A percentile compares a stretch with the other conserved stretches of the same genome.
These are phyloP conservation scores for Trichothecium sympodiale DNA, from an alignment of 2,329 filamentous ascomycete genomes.

Conservation along the genomic window DNA sequence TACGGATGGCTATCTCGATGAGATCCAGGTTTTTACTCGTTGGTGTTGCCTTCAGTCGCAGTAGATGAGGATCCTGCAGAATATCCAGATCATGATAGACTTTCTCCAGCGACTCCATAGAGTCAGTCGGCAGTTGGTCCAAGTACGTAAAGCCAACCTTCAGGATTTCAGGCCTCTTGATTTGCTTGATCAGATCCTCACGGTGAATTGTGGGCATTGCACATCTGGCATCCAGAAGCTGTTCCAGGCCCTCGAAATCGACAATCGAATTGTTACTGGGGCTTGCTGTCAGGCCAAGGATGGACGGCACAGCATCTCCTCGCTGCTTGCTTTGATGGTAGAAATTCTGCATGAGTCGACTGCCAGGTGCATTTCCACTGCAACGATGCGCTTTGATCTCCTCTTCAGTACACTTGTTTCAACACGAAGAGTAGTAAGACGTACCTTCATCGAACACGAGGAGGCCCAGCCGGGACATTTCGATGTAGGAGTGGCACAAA, in stretches of 20 bases:
- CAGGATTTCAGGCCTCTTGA: conserved; percentile 52
- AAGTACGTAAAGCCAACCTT: conserved; percentile 18
- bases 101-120: conserved; percentile 31
- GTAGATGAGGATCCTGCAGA: conserved; percentile 47
- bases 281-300: conserved; percentile 74
- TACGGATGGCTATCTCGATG: conserved; percentile 27
- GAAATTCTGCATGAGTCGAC: conserved; percentile 60
- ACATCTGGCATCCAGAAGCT: conserved; percentile 58
- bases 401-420: too few species aligned
- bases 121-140: conserved; percentile 13
- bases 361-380: conserved; percentile 49
- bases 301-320: conserved; percentile 41
- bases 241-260: conserved; percentile 52
- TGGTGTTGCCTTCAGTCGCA: conserved; percentile 29
- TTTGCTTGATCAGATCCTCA: conserved; percentile 55
- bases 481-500: conserved; percentile 62
- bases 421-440: conserved; percentile 4
- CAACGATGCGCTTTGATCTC: conserved; percentile 60
- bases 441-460: conserved; percentile 77
- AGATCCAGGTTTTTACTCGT: conserved; percentile 26
- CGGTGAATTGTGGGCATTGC: conserved; percentile 58
- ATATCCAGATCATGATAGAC: conserved; percentile 40
- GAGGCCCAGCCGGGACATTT: conserved; percentile 50
- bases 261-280: conserved; percentile 53
- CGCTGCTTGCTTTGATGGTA: conserved; percentile 43